Evolutionary conservation across 306 rosid genomes (phyloP), one percentile per base, ranked within the genome.

Genomic region (Cucurbita ficifolia): DNA sequence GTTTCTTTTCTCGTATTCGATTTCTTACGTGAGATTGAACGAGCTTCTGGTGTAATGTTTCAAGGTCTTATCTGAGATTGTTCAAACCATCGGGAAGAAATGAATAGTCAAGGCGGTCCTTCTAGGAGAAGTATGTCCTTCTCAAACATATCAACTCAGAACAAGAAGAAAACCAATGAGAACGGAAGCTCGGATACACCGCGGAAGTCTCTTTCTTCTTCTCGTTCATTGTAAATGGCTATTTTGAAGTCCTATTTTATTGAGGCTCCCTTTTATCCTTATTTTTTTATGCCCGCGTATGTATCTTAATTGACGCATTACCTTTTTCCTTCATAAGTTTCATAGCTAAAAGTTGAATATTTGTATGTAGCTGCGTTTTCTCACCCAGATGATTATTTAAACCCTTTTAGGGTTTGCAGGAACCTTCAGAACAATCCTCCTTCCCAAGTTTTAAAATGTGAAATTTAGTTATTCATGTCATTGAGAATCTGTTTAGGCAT

Each of bases 51-150:
- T 49, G 74, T 29, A 48, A 22, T 33, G 58, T 49, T 48, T 70
- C 46, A 49, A 70, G 74, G 74, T 49, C 45, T 49, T 29, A 21
- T 67, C 53, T 13, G 55, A 8, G 42, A 22, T 68, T 46, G 73
- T 46, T 40, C 10, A 68, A 48, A 46, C 19, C 40, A 70, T 70
- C 58, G 24, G 73, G 12, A 50, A 33, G 76, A 73, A 79, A 95
- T 89, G 97, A 33, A 92, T 0, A 83, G 79, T 75, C 89, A 78
- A 13, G 87, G 83, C 29, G 84, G 86, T 78, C 76, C 90, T 76
- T 81, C 86, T 21, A 81, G 90, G 73, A 86, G 84, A 89, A 84
- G 85, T 58, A 35, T 57, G 50, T 83, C 94, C 4, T 35, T 81
- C 57, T 19, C 82, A 12, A 81, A 50, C 78, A 14, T 86, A 55